Base-by-base conservation (phyloP, 208 protist species). In the Trypanosoma boissoni region DNA sequence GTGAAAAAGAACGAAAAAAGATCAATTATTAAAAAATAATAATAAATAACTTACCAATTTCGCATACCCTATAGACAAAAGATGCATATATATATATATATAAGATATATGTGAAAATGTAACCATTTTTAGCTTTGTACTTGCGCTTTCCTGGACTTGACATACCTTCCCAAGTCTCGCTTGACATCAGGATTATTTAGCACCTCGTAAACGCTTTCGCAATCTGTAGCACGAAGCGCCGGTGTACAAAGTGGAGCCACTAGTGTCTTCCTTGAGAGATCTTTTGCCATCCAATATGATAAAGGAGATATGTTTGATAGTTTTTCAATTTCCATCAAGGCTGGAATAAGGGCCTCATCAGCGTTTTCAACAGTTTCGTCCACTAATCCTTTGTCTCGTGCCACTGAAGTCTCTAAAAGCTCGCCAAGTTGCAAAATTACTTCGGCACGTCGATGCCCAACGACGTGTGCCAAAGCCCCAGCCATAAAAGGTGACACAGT, bases 231-330 rank as follows among this genome's bases (percentile, higher is more conserved):
- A 18, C 85, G 78, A 10, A 88, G 76, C 7, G 68, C 74, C 6
- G 42, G 69, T 1, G 74, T 81, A 57, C 66, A 76, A 1, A 92
- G 64, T 1, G 80, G 82, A 16, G 77, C 64, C 1, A 92, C 53
- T 18, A 89, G 49, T 2, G 56, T 51, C 31, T 68, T 63, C 0
- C 86, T 59, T 18, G 68, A 76, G 27, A 62, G 36, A 44, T 88
- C 78, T 67, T 89, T 89, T 23, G 79, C 68, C 37, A 83, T 64
- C 82, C 82, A 93, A 55, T 74, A 88, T 0, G 82, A 78, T 24
- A 65, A 72, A 1, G 74, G 71, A 0, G 74, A 77, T 10, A 74
- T 75, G 14, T 66, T 34, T n/a, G 73, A 64, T 20, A 90, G 62
- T 60, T 68, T 74, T 24, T 88, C 76, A 42, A 86, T 72, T n/a